phyloP scores from a whole-genome alignment of 2,329 filamentous ascomycete species.

The Lithohypha guttulata region DNA sequence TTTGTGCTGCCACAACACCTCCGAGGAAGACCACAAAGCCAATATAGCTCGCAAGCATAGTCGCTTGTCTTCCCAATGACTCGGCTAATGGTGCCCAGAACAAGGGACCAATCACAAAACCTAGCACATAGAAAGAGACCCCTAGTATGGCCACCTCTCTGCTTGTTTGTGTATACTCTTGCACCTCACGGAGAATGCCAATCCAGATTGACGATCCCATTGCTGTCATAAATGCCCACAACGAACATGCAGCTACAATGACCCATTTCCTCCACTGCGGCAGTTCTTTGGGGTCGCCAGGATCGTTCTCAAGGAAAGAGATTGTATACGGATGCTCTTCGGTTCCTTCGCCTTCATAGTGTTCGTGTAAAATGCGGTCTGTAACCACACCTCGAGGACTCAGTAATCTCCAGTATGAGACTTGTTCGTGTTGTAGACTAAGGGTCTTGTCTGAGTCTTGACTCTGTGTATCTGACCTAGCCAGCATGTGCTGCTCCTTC shows the following conservation, averaged over 20 bases:
- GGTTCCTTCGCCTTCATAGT: slow-evolving; percentile 32
- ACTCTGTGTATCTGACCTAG: too few species aligned
- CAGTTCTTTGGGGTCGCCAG: slow-evolving; percentile 33
- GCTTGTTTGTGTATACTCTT: slow-evolving; percentile 37
- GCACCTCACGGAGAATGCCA: slow-evolving; percentile 44
- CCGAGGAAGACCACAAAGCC: slow-evolving; percentile 54
- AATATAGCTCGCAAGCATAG: slow-evolving; percentile 51
- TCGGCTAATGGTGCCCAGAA: slow-evolving; percentile 30
- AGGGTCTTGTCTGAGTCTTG: too few species aligned
- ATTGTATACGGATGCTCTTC: slow-evolving; percentile 34
- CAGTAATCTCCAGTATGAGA: too few species aligned
- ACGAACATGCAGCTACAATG: slow-evolving; percentile 24
- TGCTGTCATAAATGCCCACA: slow-evolving; percentile 49
- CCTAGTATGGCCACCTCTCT: slow-evolving; percentile 38
- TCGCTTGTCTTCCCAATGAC: slow-evolving; percentile 25
- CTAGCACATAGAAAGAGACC: slow-evolving; percentile 39
- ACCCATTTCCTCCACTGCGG: slow-evolving; percentile 30
- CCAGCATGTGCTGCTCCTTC: too few species aligned
- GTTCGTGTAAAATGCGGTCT: too few species aligned
- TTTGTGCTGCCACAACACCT: slow-evolving; percentile 51
- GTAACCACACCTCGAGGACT: too few species aligned
- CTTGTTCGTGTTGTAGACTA: too few species aligned
- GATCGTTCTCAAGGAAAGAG: slow-evolving; percentile 34
- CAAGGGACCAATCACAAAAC: slow-evolving; percentile 51
- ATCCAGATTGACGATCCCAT: slow-evolving; percentile 47